phyloP scores from a whole-genome alignment of 768 basidiomycete species.

The Hericium alpestre region DNA sequence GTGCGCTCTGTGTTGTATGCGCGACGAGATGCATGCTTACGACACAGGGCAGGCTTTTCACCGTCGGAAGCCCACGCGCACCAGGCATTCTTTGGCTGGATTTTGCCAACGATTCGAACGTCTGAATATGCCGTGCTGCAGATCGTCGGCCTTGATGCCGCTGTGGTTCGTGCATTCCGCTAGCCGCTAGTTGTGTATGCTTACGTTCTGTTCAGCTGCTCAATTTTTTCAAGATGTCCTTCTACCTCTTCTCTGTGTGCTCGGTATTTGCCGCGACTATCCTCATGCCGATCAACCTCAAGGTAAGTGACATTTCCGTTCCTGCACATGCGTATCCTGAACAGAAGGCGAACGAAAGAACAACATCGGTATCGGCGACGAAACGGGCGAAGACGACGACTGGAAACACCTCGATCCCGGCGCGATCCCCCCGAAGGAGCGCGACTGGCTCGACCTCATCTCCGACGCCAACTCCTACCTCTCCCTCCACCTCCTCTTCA shows the following conservation, averaged over 20 bases:
- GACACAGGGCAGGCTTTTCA: conserved; percentile 60
- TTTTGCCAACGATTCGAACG: conserved; percentile 80
- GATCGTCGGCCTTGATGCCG: conserved; percentile 94
- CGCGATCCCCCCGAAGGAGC: conserved; percentile 9
- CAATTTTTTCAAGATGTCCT: conserved; percentile 92
- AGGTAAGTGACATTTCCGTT: conserved; percentile 38
- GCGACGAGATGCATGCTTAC: not conserved
- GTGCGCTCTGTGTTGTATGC: conserved; percentile 29
- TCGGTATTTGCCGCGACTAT: conserved; percentile 71
- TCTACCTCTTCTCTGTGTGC: conserved; percentile 81
- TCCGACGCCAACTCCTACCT: conserved; percentile 85
- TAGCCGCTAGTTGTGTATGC: not conserved
- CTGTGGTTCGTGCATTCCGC: conserved; percentile 57
- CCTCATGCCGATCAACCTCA: conserved; percentile 94
- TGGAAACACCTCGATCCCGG: conserved; percentile 2
- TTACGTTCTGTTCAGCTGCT: conserved; percentile 50
- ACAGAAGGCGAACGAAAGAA: conserved; percentile 30
- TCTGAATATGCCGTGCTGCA: conserved; percentile 92
- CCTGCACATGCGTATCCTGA: not conserved
- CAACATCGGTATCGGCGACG: conserved; percentile 60
- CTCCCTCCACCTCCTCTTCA: conserved; percentile 83
- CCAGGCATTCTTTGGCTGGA: conserved; percentile 89
- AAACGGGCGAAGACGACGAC: conserved; percentile 26
- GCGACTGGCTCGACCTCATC: conserved; percentile 79
- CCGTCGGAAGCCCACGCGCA: conserved; percentile 88